Conservation (phyloP, 208 protist genomes). For the Trypanosoma theileri region DNA sequence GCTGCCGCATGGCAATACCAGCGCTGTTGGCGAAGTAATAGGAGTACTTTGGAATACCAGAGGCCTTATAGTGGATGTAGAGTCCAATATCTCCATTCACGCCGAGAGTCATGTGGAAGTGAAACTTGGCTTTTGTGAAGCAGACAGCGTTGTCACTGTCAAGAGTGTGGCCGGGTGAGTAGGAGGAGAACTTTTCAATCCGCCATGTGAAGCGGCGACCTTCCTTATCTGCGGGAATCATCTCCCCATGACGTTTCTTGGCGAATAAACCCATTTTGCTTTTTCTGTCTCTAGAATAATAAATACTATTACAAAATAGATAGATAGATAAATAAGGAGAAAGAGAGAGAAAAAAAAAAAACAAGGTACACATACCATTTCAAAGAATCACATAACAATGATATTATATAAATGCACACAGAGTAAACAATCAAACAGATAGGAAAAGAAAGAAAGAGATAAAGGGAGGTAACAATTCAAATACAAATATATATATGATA, state of each 20-base stretch:
- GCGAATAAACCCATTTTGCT: constrained; percentile 68
- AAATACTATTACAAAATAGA: constrained; percentile 5
- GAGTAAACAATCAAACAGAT: neutral
- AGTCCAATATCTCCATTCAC: constrained; percentile 59
- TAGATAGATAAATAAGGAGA: neutral
- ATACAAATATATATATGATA: neutral
- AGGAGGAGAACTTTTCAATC: constrained; percentile 57
- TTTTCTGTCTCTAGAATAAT: neutral
- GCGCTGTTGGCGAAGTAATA: constrained; percentile 80
- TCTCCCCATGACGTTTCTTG: constrained; percentile 67
- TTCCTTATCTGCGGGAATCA: constrained; percentile 42
- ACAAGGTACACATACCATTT: neutral
- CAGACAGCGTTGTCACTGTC: constrained; percentile 72
- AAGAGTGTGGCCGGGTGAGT: constrained; percentile 38
- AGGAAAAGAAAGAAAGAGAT: neutral
- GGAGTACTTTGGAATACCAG: constrained; percentile 88
- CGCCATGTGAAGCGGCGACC: constrained; percentile 71
- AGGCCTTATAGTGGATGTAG: constrained; percentile 87
- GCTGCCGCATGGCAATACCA: constrained; percentile 71
- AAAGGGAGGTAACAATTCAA: neutral
- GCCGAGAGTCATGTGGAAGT: constrained; percentile 79
- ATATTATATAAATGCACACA: too few species aligned
- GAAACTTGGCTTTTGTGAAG: constrained; percentile 76
- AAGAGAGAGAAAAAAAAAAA: neutral
- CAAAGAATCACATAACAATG: too few species aligned